Percentiles rank a stretch among this genome's conserved stretches.
Conservation (phyloP, 2,329 filamentous ascomycete species). For the Tolypocladium endophyticum region DNA sequence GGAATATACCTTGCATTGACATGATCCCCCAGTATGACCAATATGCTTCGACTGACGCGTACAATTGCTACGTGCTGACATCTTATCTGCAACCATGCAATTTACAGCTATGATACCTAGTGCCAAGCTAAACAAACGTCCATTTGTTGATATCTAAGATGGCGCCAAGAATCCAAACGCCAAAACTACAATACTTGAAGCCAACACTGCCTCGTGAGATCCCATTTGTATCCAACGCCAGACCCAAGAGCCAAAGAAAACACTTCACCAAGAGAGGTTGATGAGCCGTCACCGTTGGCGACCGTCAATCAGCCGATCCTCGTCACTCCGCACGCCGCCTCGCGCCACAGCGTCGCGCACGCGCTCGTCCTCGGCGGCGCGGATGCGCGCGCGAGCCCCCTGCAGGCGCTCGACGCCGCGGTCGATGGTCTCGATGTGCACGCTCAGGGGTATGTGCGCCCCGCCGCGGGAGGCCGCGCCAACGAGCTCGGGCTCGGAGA, state of each 20-base stretch:
- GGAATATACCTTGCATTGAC: not conserved
- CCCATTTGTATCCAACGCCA: not conserved
- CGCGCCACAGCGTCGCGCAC: conserved; percentile 40
- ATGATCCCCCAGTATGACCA: not conserved
- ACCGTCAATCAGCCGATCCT: conserved; percentile 31
- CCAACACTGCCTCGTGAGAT: not conserved
- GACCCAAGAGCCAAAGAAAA: not conserved
- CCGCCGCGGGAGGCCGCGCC: conserved; percentile 26
- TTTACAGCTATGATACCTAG: not conserved
- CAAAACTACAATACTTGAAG: not conserved
- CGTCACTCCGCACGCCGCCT: conserved; percentile 28
- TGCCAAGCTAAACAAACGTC: no score
- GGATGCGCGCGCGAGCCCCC: conserved; percentile 47
- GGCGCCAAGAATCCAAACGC: not conserved
- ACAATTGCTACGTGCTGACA: not conserved
- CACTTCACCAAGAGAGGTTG: not conserved
- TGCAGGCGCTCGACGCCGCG: conserved; percentile 63
- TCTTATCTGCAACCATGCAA: not conserved
- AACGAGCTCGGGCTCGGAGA: conserved; percentile 54
- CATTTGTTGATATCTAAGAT: not conserved
- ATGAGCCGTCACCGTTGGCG: conserved; percentile 2
- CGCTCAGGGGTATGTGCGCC: conserved; percentile 47
- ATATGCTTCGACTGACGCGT: not conserved
- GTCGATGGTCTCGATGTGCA: conserved; percentile 68
- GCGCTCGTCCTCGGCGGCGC: conserved; percentile 47